phyloP scores from a whole-genome alignment of 192 early-diverging fungal genomes.

The Geranomyces michiganensis region DNA sequence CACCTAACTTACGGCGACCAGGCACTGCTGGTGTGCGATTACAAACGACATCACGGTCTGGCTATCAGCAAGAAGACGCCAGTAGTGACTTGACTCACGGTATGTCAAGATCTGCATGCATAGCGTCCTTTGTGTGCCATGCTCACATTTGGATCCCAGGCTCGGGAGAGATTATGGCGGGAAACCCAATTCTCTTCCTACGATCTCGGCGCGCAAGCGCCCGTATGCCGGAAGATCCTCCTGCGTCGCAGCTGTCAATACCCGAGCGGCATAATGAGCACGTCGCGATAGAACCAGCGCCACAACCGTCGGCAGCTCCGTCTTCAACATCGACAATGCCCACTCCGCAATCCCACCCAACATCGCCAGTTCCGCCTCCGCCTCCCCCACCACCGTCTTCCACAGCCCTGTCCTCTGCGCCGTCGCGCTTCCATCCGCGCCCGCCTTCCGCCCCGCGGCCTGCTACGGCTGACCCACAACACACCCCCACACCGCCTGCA shows the following conservation, averaged over 20 bases:
- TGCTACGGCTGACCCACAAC: neutral
- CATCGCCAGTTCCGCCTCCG: neutral
- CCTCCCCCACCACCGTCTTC: neutral
- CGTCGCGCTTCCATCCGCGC: neutral
- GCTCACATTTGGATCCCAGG: conserved; percentile 22
- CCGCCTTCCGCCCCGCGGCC: conserved; percentile 4
- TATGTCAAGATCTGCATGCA: conserved; percentile 4
- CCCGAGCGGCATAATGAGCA: neutral
- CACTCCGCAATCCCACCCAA: neutral
- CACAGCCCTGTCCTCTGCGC: neutral
- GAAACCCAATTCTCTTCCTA: conserved; percentile 48
- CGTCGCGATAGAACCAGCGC: neutral
- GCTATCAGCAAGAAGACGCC: conserved; percentile 24
- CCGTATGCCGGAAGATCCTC: neutral
- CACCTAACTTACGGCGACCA: no score
- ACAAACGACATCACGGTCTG: neutral
- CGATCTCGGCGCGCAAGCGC: neutral
- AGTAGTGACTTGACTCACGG: conserved; percentile 43
- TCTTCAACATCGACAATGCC: neutral
- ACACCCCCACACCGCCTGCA: neutral
- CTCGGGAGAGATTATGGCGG: conserved; percentile 39
- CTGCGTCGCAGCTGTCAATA: neutral
- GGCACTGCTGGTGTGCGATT: no score
- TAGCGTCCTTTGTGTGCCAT: neutral
- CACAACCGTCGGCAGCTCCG: neutral